These are phyloP conservation scores for Diophrys appendiculata DNA, from an alignment of 73 alveolate genomes.

Conservation along the genomic window DNA sequence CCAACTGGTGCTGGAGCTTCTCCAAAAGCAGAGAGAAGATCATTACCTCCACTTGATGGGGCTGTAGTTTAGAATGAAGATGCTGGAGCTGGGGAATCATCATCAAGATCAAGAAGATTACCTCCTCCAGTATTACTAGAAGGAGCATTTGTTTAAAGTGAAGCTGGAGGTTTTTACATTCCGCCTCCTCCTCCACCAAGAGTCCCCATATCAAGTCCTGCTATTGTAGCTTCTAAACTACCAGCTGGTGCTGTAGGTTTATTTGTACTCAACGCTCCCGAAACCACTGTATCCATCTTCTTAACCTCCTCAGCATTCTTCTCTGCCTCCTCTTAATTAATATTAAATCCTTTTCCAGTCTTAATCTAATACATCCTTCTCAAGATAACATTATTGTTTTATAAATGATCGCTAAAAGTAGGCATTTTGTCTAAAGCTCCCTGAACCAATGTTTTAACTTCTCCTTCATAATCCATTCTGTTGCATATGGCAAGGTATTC, in stretches of 20 bases:
- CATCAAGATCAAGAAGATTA: conserved; percentile 2
- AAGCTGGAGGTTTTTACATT: not conserved
- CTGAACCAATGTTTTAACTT: conserved; percentile 68
- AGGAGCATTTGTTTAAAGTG: not conserved
- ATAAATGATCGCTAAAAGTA: conserved; percentile 75
- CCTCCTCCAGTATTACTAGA: conserved; percentile 2
- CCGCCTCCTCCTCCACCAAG: conserved; percentile 8
- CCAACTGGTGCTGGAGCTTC: not conserved
- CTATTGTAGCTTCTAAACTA: not conserved
- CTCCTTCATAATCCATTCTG: conserved; percentile 60
- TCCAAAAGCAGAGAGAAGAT: not conserved
- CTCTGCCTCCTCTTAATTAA: conserved; percentile 46
- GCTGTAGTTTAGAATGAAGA: not conserved
- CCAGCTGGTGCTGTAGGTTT: conserved; percentile 1
- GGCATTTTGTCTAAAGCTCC: conserved; percentile 91
- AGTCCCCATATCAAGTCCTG: not conserved
- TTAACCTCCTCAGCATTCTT: conserved; percentile 10
- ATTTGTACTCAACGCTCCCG: too few species aligned
- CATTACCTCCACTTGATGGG: conserved; percentile 12
- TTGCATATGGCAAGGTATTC: conserved; percentile 87
- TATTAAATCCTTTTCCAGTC: conserved; percentile 46
- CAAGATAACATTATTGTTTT: conserved; percentile 58
- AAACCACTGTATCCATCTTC: conserved; percentile 6
- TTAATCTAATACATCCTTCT: conserved; percentile 63
- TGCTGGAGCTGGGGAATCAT: conserved; percentile 15